Conservation (phyloP, 768 basidiomycete genomes). For the Favolaschia claudopus region DNA sequence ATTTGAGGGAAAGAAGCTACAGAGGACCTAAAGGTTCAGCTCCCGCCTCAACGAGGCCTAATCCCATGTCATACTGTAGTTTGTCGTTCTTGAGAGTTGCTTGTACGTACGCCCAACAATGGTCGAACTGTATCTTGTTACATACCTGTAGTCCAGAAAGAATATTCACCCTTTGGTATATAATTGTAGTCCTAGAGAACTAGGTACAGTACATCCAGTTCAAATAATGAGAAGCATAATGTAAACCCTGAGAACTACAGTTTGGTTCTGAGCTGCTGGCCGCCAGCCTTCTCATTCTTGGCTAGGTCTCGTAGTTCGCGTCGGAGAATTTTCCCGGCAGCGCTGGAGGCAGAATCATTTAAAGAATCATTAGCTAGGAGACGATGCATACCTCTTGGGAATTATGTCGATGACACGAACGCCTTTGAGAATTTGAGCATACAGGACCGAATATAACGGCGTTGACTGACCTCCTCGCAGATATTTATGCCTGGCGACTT, state of each 20-base stretch:
- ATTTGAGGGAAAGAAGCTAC: too few species aligned
- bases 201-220: neutral
- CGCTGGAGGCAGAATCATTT: slow-evolving; percentile 39
- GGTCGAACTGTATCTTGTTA: neutral
- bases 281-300: slow-evolving; percentile 42
- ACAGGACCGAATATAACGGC: neutral
- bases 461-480: slow-evolving; percentile 65
- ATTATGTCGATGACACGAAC: slow-evolving; percentile 56
- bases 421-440: slow-evolving; percentile 45
- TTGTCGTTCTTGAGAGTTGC: too few species aligned
- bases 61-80: too few species aligned
- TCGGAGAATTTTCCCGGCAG: slow-evolving; percentile 72
- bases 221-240: neutral
- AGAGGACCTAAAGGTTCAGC: too few species aligned
- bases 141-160: neutral
- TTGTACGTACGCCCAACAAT: too few species aligned
- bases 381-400: slow-evolving; percentile 54
- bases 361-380: neutral
- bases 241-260: neutral
- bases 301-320: slow-evolving; percentile 61
- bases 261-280: neutral
- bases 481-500: slow-evolving; percentile 67
- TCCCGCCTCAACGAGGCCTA: too few species aligned
- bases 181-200: too few species aligned
- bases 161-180: neutral